Percentiles rank a stretch among this genome's conserved stretches.
Conservation (phyloP, 2,329 filamentous ascomycete genomes). For the Boeremia exigua region DNA sequence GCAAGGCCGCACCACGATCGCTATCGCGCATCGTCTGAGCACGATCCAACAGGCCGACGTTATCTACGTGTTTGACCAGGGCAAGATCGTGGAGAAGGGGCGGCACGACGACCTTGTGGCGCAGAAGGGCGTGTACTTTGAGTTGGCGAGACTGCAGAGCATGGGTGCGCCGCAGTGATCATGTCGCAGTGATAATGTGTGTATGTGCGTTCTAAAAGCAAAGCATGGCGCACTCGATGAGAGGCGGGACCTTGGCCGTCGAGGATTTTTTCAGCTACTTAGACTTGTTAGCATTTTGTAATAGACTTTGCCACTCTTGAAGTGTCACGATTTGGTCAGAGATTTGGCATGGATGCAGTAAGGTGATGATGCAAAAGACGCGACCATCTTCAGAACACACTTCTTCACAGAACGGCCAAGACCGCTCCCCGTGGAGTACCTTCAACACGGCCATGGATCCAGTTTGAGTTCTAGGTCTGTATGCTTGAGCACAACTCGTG, state of each 20-base stretch:
- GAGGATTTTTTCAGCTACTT: not conserved
- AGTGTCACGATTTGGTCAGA: no score
- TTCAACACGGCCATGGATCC: no score
- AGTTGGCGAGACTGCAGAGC: slow-evolving; percentile 43
- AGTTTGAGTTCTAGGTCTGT: no score
- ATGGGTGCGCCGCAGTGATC: slow-evolving; percentile 43
- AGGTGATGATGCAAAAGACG: no score
- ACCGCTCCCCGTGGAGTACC: no score
- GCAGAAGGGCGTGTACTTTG: slow-evolving; percentile 50
- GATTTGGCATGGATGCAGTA: no score
- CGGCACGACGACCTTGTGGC: slow-evolving; percentile 69
- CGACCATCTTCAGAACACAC: no score
- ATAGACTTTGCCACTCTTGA: no score
- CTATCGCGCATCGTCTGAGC: slow-evolving; percentile 87
- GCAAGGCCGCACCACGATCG: slow-evolving; percentile 88
- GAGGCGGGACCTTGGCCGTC: slow-evolving; percentile 2
- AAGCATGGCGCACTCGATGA: not conserved
- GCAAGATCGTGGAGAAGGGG: slow-evolving; percentile 82
- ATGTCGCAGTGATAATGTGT: slow-evolving; percentile 25
- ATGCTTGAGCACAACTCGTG: no score
- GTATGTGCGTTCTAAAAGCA: not conserved
- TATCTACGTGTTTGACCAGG: slow-evolving; percentile 96
- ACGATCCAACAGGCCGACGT: slow-evolving; percentile 95
- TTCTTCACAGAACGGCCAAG: no score
- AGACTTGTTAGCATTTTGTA: not conserved